phyloP scores from a whole-genome alignment of 2,329 filamentous ascomycete genomes.

The Paecilomyces dactylethromorphus region DNA sequence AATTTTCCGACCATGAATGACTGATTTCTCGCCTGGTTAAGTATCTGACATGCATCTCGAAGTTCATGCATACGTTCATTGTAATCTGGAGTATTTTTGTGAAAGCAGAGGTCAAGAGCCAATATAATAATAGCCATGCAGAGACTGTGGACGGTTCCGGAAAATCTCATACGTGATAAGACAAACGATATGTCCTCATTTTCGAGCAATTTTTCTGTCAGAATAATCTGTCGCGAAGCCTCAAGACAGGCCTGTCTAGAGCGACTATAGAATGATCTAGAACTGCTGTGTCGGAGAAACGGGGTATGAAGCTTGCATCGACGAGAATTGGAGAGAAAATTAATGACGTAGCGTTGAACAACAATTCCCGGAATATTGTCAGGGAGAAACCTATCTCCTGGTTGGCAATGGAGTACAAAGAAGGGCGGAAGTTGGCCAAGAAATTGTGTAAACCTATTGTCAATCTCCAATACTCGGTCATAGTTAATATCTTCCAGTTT shows the following conservation, averaged over 20 bases:
- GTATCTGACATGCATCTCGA: constrained; percentile 22
- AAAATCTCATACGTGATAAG: constrained; percentile 16
- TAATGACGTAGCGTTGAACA: constrained; percentile 28
- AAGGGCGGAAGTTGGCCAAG: constrained; percentile 25
- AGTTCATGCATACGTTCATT: constrained; percentile 23
- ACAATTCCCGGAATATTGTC: constrained; percentile 11
- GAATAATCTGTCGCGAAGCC: constrained; percentile 25
- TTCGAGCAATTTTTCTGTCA: constrained; percentile 14
- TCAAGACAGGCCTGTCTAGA: constrained; percentile 30
- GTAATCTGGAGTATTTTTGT: constrained; percentile 19
- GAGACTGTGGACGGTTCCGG: constrained; percentile 25
- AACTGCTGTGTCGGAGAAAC: constrained; percentile 23
- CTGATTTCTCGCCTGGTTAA: constrained; percentile 25
- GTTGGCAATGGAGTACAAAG: constrained; percentile 17
- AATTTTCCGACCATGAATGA: constrained; percentile 21
- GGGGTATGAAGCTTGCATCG: constrained; percentile 33
- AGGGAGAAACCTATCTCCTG: constrained; percentile 4
- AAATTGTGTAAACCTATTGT: constrained; percentile 25
- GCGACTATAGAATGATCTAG: constrained; percentile 21
- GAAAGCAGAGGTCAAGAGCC: constrained; percentile 32
- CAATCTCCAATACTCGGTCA: constrained; percentile 26
- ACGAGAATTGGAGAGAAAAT: constrained; percentile 28
- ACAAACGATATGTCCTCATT: constrained; percentile 13
- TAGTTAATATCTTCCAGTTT: constrained; percentile 15
- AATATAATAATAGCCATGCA: constrained; percentile 34